Evolutionary conservation across 805 yeast species (phyloP).

Genomic region (Zygosaccharomyces pseudorouxii): DNA sequence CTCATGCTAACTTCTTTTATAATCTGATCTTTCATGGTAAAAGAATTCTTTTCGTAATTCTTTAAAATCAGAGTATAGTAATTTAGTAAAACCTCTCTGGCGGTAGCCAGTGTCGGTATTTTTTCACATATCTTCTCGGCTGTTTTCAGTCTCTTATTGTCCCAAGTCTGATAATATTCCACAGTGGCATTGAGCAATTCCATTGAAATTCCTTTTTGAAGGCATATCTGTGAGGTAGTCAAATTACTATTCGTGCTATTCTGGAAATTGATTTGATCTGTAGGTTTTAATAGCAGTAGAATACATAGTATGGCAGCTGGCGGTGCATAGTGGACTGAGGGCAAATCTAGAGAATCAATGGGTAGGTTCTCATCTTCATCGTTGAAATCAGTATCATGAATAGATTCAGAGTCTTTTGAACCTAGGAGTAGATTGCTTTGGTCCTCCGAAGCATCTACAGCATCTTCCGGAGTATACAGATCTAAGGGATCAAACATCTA

Average conservation of each 20-base stretch:
- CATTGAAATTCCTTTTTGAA: constrained; percentile 34
- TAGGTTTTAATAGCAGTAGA: constrained; percentile 46
- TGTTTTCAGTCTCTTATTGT: constrained; percentile 25
- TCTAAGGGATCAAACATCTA: constrained; percentile 38
- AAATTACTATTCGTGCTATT: neutral
- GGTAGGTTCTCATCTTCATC: constrained; percentile 29
- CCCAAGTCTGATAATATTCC: constrained; percentile 46
- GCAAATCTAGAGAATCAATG: constrained; percentile 56
- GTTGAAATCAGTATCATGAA: constrained; percentile 1
- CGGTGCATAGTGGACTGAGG: constrained; percentile 46
- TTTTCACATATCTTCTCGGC: constrained; percentile 30
- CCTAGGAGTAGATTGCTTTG: neutral
- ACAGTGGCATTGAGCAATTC: constrained; percentile 30
- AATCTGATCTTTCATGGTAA: constrained; percentile 44
- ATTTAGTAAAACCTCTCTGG: constrained; percentile 43
- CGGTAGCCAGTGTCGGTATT: constrained; percentile 38
- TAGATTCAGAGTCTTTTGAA: neutral
- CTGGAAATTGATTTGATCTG: constrained; percentile 49
- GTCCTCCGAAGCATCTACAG: neutral
- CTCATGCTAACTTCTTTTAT: constrained; percentile 56
- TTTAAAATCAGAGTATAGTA: constrained; percentile 43
- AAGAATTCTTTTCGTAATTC: constrained; percentile 10
- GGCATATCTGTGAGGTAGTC: constrained; percentile 24
- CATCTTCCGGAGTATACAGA: constrained; percentile 29
- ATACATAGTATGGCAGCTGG: constrained; percentile 41